Evolutionary conservation across 2,329 filamentous ascomycete genomes (phyloP).

Genomic region (Botrytis byssoidea): DNA sequence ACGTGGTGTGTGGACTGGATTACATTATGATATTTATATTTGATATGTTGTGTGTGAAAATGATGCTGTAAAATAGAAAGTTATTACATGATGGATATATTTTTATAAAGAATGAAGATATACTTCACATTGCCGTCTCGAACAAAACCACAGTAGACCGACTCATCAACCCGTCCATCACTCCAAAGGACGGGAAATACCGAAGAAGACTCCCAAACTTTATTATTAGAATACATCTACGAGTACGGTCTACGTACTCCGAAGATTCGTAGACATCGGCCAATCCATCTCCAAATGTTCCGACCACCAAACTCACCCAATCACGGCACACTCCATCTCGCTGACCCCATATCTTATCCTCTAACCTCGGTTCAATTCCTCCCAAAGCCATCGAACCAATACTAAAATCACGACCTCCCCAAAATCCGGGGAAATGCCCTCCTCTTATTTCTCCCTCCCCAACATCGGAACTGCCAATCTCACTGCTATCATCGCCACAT

Average conservation of each 20-base stretch:
- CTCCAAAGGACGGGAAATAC: neutral
- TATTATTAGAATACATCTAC: neutral
- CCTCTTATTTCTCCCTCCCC: slow-evolving; percentile 1
- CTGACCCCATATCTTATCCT: slow-evolving; percentile 15
- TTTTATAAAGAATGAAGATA: neutral
- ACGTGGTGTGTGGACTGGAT: neutral
- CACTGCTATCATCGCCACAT: slow-evolving; percentile 9
- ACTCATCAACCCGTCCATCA: neutral
- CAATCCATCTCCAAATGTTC: neutral
- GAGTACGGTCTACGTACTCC: no score
- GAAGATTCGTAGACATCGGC: neutral
- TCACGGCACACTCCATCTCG: slow-evolving; percentile 10
- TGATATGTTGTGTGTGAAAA: no score
- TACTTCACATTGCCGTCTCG: neutral
- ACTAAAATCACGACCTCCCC: neutral
- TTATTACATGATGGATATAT: neutral
- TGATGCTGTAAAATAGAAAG: neutral
- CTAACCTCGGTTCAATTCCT: slow-evolving; percentile 12
- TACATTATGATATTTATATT: neutral
- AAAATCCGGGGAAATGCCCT: slow-evolving; percentile 7
- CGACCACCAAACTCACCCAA: slow-evolving; percentile 7
- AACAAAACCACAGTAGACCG: neutral
- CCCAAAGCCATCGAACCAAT: neutral
- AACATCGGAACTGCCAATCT: slow-evolving; percentile 14
- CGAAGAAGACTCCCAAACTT: neutral